A percentile compares a stretch with the other conserved stretches of the same genome.
These are phyloP conservation scores for Coemansia sp. DNA, from an alignment of 192 early-diverging fungal species.

Conservation along the genomic window DNA sequence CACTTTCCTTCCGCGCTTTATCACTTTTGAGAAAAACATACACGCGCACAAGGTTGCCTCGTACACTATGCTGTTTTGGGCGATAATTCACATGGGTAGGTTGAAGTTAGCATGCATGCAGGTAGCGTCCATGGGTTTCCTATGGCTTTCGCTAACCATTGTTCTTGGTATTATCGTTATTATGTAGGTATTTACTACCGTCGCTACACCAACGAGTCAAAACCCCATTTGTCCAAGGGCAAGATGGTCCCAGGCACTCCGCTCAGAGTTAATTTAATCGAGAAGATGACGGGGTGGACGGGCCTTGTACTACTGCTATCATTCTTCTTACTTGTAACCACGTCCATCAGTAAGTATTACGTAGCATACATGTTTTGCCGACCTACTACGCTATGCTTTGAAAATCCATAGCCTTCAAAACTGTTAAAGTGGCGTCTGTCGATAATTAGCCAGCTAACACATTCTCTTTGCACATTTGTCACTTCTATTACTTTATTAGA, in stretches of 20 bases:
- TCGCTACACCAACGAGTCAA: conserved; percentile 22
- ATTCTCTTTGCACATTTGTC: background rate
- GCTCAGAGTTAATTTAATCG: conserved; percentile 23
- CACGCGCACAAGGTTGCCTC: conserved; percentile 75
- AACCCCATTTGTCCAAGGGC: conserved; percentile 16
- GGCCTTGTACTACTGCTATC: conserved; percentile 69
- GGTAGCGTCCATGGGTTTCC: background rate
- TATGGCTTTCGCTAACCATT: background rate
- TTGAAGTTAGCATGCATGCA: background rate
- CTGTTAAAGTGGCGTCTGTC: background rate
- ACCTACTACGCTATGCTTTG: background rate
- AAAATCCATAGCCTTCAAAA: background rate
- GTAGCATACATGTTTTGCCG: background rate
- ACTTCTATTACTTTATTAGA: conserved; percentile 14
- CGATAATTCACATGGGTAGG: conserved; percentile 61
- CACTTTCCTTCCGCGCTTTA: conserved; percentile 61
- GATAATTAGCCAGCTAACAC: background rate
- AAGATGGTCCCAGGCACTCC: conserved; percentile 19
- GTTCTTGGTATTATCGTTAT: background rate
- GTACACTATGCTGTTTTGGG: conserved; percentile 67
- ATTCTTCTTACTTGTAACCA: conserved; percentile 61
- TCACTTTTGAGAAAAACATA: conserved; percentile 73
- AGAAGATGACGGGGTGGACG: conserved; percentile 59
- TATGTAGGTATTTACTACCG: conserved; percentile 36
- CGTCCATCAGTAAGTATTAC: conserved; percentile 55